Evolutionary conservation across 2,329 filamentous ascomycete genomes (phyloP).

Genomic region (Aspergillus piperis): DNA sequence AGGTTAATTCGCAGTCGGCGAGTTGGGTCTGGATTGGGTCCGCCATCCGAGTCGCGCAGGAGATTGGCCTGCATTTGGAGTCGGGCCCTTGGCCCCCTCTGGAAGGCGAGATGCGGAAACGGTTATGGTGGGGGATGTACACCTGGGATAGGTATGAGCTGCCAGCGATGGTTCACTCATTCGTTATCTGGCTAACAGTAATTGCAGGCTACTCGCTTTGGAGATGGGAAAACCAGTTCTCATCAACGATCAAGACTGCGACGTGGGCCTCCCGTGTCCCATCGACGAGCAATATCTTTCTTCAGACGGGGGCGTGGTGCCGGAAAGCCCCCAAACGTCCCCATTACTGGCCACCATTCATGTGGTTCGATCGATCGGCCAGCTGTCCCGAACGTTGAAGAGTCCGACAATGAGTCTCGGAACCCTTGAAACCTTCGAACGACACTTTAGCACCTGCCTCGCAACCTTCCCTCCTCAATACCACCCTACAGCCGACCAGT

Average conservation of each 20-base stretch:
- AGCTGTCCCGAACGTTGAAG: conserved; percentile 70
- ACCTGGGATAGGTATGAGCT: conserved; percentile 72
- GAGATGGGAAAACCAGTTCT: conserved; percentile 78
- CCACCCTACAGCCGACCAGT: conserved; percentile 64
- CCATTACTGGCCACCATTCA: conserved; percentile 78
- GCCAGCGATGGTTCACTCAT: conserved; percentile 19
- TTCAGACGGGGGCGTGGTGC: conserved; percentile 52
- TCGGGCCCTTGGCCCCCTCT: conserved; percentile 71
- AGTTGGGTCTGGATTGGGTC: conserved; percentile 84
- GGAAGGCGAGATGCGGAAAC: conserved; percentile 80
- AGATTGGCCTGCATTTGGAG: conserved; percentile 78
- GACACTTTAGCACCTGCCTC: conserved; percentile 75
- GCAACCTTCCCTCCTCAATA: conserved; percentile 74
- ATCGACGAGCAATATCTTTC: conserved; percentile 71
- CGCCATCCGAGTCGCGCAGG: conserved; percentile 77
- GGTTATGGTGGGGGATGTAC: conserved; percentile 94
- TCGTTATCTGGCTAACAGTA: neutral
- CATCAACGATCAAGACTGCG: conserved; percentile 86
- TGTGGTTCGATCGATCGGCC: conserved; percentile 74
- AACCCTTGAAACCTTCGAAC: conserved; percentile 76
- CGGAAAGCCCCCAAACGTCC: conserved; percentile 59
- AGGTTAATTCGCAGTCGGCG: conserved; percentile 81
- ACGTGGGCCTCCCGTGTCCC: conserved; percentile 75
- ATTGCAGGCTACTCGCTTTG: conserved; percentile 65
- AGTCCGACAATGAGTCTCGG: conserved; percentile 66